Evolutionary conservation across 2,329 filamentous ascomycete genomes (phyloP), one percentile per base, ranked within the genome.

Genomic region (Escovopsis sp.): DNA sequence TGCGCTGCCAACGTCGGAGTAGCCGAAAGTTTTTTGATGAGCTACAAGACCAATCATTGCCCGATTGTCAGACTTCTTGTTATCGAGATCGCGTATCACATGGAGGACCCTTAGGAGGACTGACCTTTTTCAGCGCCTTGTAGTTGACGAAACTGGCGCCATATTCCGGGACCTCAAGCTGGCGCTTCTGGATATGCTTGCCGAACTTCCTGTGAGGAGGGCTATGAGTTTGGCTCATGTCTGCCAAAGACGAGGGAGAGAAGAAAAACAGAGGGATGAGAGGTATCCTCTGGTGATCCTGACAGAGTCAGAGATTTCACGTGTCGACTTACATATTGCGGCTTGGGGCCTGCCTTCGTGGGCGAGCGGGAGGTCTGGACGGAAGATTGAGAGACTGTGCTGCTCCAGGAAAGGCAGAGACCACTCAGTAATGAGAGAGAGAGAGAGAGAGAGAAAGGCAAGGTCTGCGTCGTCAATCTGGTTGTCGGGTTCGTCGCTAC

Each of bases 151-250:
- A 98, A 62, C 87, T 94, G 45, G 88, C 86, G 42, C 90, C 88
- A 79, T 98, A 98, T 72, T 98, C 90, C 41, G 90, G 90, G 41
- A 98, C 87, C 59, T 98, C 90, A 52, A 98, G 83, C 71, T 98
- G 90, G 57, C 87, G 80, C 68, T 94, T 94, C 68, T 96, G 90
- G 48, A 98, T 94, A 58, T 94, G 85, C 69, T 98, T 98, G 60
- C 90, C 90, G 67, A 98, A 98, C 74, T 98, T 98, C 90, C 88
- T 98, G 51, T 35, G 43, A 39, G 35, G 31, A n/a, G 26, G 19
- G 32, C 18, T 38, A 30, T 40, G 27, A 40, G 39, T 34, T 27
- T 38, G 31, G 33, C 26, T 16, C 31, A 38, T 38, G 31, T 34
- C 33, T 14, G 13, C 27, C n/a, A 15, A n/a, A n/a, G 14, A n/a